Conservation (phyloP, 495 filamentous ascomycete species). For the Neurospora sublineolata region DNA sequence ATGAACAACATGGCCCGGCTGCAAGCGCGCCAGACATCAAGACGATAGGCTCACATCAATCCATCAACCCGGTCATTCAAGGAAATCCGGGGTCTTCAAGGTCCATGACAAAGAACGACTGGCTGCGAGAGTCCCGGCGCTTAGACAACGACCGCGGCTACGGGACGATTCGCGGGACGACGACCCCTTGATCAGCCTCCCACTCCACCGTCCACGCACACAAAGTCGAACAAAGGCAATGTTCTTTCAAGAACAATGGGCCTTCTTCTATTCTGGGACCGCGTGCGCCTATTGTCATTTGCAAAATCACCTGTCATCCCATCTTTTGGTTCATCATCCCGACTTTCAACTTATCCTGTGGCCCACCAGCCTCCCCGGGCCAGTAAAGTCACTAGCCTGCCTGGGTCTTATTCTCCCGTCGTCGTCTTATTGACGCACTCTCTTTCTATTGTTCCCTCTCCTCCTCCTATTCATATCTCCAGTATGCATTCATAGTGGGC, state of each 20-base stretch:
- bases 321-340: not conserved
- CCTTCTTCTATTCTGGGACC: not conserved
- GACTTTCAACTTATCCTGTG: not conserved
- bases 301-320: not conserved
- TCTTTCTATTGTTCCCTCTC: slow-evolving; percentile 13
- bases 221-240: not conserved
- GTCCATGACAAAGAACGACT: slow-evolving; percentile 3
- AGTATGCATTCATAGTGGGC: slow-evolving; percentile 7
- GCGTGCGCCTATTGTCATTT: not conserved
- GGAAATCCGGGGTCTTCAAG: not conserved
- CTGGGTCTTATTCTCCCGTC: slow-evolving; percentile 5
- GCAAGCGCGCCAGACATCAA: not conserved
- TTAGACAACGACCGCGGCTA: slow-evolving; percentile 4
- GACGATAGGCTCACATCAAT: not conserved
- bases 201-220: not conserved
- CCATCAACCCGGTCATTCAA: not conserved
- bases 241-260: not conserved
- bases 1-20: not conserved
- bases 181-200: not conserved
- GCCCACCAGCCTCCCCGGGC: slow-evolving; percentile 3
- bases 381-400: not conserved
- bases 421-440: not conserved
- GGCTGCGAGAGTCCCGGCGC: slow-evolving; percentile 4
- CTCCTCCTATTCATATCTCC: slow-evolving; percentile 4
- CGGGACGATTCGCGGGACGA: no score